A percentile compares a stretch with the other conserved stretches of the same genome.
These are phyloP conservation scores for Pyricularia sp. DNA, from an alignment of 2,329 filamentous ascomycete species.

Conservation along the genomic window DNA sequence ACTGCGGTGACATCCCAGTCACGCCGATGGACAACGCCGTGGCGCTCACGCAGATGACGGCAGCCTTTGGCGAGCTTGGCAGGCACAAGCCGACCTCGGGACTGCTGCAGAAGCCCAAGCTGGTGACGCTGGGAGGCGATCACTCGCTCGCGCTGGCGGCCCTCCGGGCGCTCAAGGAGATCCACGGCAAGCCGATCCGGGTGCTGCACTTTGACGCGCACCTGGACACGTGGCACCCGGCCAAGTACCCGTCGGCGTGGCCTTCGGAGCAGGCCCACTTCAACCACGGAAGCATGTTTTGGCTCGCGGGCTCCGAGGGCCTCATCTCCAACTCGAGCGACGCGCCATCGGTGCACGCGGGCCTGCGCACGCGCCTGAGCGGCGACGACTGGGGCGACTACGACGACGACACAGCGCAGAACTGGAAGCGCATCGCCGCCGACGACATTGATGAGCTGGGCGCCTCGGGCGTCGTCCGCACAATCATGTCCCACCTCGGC, in stretches of 20 bases:
- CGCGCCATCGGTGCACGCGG: constrained; percentile 70
- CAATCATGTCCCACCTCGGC: constrained; percentile 61
- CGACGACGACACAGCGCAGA: constrained; percentile 63
- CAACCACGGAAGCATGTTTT: constrained; percentile 89
- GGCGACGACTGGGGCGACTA: constrained; percentile 58
- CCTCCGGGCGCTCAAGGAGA: constrained; percentile 53
- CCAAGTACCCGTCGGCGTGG: constrained; percentile 74
- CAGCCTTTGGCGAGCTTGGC: constrained; percentile 64
- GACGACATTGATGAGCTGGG: constrained; percentile 86
- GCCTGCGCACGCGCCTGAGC: constrained; percentile 67
- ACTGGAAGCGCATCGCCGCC: constrained; percentile 70
- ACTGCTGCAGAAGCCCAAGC: constrained; percentile 33
- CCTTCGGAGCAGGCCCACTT: constrained; percentile 59
- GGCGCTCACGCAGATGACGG: constrained; percentile 75
- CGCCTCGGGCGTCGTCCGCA: constrained; percentile 56
- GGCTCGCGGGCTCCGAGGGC: constrained; percentile 74
- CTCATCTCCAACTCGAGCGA: constrained; percentile 61
- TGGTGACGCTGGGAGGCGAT: constrained; percentile 65
- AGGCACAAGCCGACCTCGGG: constrained; percentile 24
- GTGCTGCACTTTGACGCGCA: constrained; percentile 72
- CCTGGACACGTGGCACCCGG: constrained; percentile 78
- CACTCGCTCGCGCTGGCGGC: constrained; percentile 63
- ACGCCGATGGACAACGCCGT: constrained; percentile 80
- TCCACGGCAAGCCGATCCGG: constrained; percentile 53
- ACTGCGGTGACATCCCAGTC: constrained; percentile 86